These are phyloP conservation scores for Colletotrichum incanum DNA, from an alignment of 2,329 filamentous ascomycete species.

Conservation along the genomic window DNA sequence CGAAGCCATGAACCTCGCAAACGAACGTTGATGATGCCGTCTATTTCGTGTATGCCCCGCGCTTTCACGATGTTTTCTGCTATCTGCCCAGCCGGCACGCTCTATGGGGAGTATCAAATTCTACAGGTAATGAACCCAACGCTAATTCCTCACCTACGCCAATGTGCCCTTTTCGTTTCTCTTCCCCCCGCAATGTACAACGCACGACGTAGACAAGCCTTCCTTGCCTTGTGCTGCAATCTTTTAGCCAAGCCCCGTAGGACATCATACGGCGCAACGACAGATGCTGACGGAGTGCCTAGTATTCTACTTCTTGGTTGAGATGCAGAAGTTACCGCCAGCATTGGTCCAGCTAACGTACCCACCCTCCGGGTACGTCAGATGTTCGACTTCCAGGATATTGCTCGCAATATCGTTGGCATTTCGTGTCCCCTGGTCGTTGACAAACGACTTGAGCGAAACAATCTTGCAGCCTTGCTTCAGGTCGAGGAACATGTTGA, in stretches of 20 bases:
- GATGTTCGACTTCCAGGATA: slow-evolving; percentile 81
- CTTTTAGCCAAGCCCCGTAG: slow-evolving; percentile 35
- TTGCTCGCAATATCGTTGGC: slow-evolving; percentile 85
- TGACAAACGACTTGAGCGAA: slow-evolving; percentile 92
- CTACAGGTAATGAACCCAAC: slow-evolving; percentile 43
- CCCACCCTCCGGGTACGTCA: slow-evolving; percentile 69
- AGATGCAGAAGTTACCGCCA: slow-evolving; percentile 89
- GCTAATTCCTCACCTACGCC: slow-evolving; percentile 39
- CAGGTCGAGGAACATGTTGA: slow-evolving; percentile 92
- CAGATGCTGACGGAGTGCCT: slow-evolving; percentile 49
- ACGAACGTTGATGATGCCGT: slow-evolving; percentile 57
- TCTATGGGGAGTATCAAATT: slow-evolving; percentile 42
- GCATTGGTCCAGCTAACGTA: slow-evolving; percentile 95
- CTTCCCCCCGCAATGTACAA: slow-evolving; percentile 27
- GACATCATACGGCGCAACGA: slow-evolving; percentile 39
- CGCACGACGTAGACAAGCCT: neutral
- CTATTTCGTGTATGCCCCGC: slow-evolving; percentile 18
- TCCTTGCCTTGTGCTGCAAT: neutral
- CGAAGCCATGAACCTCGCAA: slow-evolving; percentile 84
- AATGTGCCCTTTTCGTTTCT: neutral
- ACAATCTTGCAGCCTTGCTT: slow-evolving; percentile 93
- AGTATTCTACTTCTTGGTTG: slow-evolving; percentile 76
- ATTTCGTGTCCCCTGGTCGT: slow-evolving; percentile 84
- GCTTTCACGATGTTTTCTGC: slow-evolving; percentile 2
- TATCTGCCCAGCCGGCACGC: slow-evolving; percentile 16